Evolutionary conservation across 2,329 filamentous ascomycete genomes (phyloP), one percentile per base, ranked within the genome.

Genomic region (Eutypella sp.): DNA sequence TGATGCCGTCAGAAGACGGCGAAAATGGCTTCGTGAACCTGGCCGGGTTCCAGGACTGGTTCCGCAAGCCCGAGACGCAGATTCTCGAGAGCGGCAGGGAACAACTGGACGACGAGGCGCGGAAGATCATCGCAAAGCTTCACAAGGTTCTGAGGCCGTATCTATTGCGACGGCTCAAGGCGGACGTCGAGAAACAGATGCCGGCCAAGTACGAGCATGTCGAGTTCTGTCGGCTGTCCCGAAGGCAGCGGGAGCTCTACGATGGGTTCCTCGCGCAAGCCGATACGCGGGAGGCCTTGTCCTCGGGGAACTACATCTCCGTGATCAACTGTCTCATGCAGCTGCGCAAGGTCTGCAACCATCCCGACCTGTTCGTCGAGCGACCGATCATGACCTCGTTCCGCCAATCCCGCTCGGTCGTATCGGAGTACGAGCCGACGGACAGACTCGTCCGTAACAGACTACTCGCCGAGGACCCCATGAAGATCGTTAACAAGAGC

Each of bases 241-340:
- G 97, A 65, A 84, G 93, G 20, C 93, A 99, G 63, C 83, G 93
- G 37, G 93, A 96, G 67, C 73, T 99, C 8, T 99, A 99, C 60
- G 93, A 99, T 67, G 92, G 92, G 2, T 99, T 97, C 67, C 82
- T 99, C 70, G 89, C 89, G 27, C 84, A 91, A 46, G 85, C 86
- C 3, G 89, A 96, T 57, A 97, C 93, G 0, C 84, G 89, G 52
- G 86, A 89, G 48, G 96, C 91, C 0, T 73, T 99, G 16, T 81
- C 89, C 3, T 95, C 89, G 2, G 93, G 93, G 23, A 99, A 97
- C 59, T 96, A 96, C 64, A 81, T 99, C 52, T 96, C 90, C 16
- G 96, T 99, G 63, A 97, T 97, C 68, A 96, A 96, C 64, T 97
- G 95, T 66, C 72, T 99, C 42, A 96, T 99, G 90, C 93, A 96